Percentiles rank a stretch among this genome's conserved stretches.
These are phyloP conservation scores for Magnolia changhungtana DNA, from an alignment of 164 flowering plant genomes.

Conservation along the genomic window DNA sequence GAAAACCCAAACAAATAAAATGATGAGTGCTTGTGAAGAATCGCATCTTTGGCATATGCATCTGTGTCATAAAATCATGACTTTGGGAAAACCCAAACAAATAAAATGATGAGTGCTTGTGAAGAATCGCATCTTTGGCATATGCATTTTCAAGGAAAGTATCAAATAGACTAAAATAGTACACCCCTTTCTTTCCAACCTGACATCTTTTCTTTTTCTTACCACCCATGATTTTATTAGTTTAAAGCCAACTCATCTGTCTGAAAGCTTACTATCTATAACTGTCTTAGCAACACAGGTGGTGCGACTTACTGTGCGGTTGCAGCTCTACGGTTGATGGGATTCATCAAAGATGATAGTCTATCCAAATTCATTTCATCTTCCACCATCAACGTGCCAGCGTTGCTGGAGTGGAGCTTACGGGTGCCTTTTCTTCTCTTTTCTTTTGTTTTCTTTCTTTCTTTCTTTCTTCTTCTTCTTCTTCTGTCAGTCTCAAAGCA, in stretches of 20 bases:
- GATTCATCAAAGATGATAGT: slow-evolving; percentile 60
- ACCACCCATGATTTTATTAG: too few species aligned
- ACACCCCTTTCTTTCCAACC: not conserved
- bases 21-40: not conserved
- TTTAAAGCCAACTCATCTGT: not conserved
- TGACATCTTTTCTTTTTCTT: not conserved
- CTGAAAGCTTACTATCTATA: slow-evolving; percentile 8
- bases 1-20: not conserved
- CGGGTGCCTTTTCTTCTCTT: slow-evolving; percentile 44
- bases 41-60: not conserved
- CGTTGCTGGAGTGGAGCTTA: slow-evolving; percentile 81
- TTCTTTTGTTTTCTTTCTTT: not conserved
- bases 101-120: too few species aligned
- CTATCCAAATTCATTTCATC: slow-evolving; percentile 35
- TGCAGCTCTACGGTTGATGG: slow-evolving; percentile 91
- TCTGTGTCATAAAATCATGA: too few species aligned
- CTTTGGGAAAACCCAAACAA: too few species aligned
- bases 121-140: not conserved
- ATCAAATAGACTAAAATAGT: not conserved
- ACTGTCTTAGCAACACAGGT: slow-evolving; percentile 71
- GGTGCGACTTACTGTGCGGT: slow-evolving; percentile 96
- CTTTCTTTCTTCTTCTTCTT: not conserved
- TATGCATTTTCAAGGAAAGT: not conserved
- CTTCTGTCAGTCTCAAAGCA: not conserved
- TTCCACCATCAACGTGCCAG: slow-evolving; percentile 46